Percentiles rank a stretch among this genome's conserved stretches.
phyloP scores from a whole-genome alignment of 2,329 filamentous ascomycete genomes.

The Aspergillus sp. region DNA sequence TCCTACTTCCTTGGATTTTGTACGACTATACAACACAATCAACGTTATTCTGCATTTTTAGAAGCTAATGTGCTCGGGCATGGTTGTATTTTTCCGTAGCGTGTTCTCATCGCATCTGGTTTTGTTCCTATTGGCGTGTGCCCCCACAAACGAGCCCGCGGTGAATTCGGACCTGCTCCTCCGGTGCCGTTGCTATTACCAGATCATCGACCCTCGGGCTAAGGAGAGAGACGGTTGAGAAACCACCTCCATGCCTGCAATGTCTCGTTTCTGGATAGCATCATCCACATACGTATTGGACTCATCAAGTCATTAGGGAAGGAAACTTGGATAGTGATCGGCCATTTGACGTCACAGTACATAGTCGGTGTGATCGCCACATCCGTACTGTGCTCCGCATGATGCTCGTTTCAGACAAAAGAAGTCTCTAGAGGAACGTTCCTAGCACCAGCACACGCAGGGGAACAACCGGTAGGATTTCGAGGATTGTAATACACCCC shows the following conservation, averaged over 20 bases:
- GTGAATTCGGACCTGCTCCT: neutral
- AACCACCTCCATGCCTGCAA: too few species aligned
- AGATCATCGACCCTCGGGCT: neutral
- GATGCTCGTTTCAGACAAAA: neutral
- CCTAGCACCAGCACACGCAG: constrained; percentile 35
- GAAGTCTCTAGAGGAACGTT: neutral
- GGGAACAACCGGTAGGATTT: constrained; percentile 53
- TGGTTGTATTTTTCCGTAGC: neutral
- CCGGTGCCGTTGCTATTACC: neutral
- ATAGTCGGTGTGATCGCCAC: neutral
- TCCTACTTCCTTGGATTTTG: constrained; percentile 21
- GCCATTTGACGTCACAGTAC: neutral
- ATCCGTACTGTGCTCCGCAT: neutral
- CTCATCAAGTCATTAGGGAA: neutral
- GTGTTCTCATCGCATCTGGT: neutral
- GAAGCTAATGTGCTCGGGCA: constrained; percentile 8
- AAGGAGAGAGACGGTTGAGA: neutral
- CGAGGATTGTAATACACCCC: constrained; percentile 56
- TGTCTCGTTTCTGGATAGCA: too few species aligned
- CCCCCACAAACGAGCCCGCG: neutral
- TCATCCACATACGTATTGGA: too few species aligned
- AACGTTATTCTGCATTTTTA: constrained; percentile 15
- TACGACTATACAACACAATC: constrained; percentile 29
- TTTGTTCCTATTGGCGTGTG: neutral
- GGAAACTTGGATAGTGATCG: neutral